phyloP scores from a whole-genome alignment of 805 yeast species.

The Kluyveromyces dobzhanskii region DNA sequence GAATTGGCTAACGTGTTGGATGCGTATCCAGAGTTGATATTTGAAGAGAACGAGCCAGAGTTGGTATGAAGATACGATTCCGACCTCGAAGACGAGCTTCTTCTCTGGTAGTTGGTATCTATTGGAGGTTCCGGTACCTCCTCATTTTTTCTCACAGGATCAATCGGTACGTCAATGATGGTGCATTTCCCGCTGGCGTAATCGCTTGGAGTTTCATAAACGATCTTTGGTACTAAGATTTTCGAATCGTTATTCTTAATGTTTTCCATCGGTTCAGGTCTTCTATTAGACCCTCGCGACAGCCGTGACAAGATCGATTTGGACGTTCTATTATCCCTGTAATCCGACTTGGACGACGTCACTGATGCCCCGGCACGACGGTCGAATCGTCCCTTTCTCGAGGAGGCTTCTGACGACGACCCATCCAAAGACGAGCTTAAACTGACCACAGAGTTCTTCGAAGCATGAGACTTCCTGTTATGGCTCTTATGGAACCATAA shows the following conservation, averaged over 20 bases:
- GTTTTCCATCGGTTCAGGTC: not conserved
- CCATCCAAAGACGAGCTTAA: not conserved
- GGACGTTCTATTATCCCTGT: not conserved
- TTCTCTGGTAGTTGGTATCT: not conserved
- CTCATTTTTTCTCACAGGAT: not conserved
- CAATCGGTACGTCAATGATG: conserved; percentile 1
- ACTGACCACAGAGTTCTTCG: not conserved
- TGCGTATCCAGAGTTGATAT: not conserved
- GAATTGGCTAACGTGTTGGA: not conserved
- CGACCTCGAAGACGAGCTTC: not conserved
- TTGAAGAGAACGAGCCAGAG: not conserved
- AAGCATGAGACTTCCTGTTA: not conserved
- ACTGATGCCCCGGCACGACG: not conserved
- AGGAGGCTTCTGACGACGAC: not conserved
- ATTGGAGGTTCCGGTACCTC: not conserved
- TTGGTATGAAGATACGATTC: not conserved
- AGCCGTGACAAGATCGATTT: conserved; percentile 1
- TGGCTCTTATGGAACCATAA: conserved; percentile 15
- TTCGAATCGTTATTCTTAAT: not conserved
- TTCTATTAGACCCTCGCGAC: conserved; percentile 1
- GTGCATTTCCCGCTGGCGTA: conserved; percentile 1
- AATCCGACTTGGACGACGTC: not conserved
- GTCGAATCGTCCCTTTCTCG: not conserved
- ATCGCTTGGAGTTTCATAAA: conserved; percentile 2
- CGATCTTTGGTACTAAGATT: conserved; percentile 2